These are phyloP conservation scores for Magnaporthiopsis poae DNA, from an alignment of 2,329 filamentous ascomycete genomes.

Conservation along the genomic window DNA sequence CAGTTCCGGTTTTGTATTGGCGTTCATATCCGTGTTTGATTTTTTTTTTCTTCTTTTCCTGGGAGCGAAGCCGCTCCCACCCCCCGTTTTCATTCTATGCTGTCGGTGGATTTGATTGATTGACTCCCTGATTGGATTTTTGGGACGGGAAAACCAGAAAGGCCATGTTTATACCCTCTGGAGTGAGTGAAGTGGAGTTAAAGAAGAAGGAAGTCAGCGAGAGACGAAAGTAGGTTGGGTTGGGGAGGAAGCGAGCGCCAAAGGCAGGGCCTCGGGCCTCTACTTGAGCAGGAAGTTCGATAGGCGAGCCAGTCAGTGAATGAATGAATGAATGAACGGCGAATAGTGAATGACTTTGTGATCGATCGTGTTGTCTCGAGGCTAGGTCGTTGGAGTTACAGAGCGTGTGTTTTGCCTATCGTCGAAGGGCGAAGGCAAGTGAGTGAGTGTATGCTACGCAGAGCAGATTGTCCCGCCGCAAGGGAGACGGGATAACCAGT, in stretches of 20 bases:
- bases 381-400: background rate
- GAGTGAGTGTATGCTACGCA: background rate
- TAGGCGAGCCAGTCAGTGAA: background rate
- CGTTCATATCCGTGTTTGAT: slow-evolving; percentile 3
- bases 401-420: background rate
- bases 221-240: background rate
- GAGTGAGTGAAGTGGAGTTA: background rate
- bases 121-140: background rate
- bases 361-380: background rate
- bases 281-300: background rate
- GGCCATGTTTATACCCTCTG: background rate
- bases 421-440: background rate
- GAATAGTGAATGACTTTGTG: background rate
- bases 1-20: background rate
- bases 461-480: background rate
- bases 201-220: background rate
- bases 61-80: background rate
- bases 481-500: background rate
- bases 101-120: background rate
- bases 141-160: background rate
- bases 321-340: background rate
- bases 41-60: slow-evolving; percentile 1
- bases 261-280: background rate
- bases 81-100: background rate
- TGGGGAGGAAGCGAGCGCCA: background rate